Evolutionary conservation across 1,284 basidiomycete species (phyloP).

Genomic region (Pseudozyma sp.): DNA sequence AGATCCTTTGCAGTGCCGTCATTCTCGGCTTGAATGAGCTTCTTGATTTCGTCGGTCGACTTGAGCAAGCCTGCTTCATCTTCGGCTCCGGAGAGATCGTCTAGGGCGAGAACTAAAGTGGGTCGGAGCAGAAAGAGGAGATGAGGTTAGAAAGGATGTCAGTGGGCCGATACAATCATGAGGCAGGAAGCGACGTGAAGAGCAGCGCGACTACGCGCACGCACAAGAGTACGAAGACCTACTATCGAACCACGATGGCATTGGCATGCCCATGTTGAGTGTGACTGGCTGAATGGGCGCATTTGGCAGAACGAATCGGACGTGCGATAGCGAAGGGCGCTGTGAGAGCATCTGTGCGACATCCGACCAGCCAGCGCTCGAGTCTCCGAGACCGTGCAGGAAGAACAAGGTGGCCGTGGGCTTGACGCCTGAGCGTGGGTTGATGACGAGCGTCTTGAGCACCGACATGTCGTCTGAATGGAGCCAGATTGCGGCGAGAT

Average conservation of each 20-base stretch:
- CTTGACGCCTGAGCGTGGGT: conserved; percentile 56
- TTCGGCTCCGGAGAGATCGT: conserved; percentile 59
- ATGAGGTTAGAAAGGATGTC: neutral
- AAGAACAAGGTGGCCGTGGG: conserved; percentile 66
- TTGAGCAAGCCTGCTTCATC: conserved; percentile 64
- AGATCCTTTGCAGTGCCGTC: conserved; percentile 57
- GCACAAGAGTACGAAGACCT: conserved; percentile 57
- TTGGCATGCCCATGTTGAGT: conserved; percentile 67
- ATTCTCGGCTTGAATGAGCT: conserved; percentile 61
- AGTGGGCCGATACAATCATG: neutral
- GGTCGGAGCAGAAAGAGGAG: neutral
- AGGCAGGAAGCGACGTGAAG: neutral
- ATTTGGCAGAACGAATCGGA: conserved; percentile 67
- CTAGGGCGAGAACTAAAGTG: conserved; percentile 44
- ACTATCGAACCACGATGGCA: conserved; percentile 68
- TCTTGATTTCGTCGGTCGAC: conserved; percentile 55
- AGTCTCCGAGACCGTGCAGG: conserved; percentile 66
- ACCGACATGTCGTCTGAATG: conserved; percentile 39
- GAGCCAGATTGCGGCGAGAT: neutral
- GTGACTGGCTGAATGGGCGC: conserved; percentile 66
- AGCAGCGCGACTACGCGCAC: conserved; percentile 18
- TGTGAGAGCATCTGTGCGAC: conserved; percentile 66
- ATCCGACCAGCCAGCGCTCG: conserved; percentile 64
- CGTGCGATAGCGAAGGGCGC: conserved; percentile 60
- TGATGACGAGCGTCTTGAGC: conserved; percentile 64